Percentiles rank a stretch among this genome's conserved stretches.
These are phyloP conservation scores for Gaillardinia entomophila DNA, from an alignment of 805 yeast genomes.

Conservation along the genomic window DNA sequence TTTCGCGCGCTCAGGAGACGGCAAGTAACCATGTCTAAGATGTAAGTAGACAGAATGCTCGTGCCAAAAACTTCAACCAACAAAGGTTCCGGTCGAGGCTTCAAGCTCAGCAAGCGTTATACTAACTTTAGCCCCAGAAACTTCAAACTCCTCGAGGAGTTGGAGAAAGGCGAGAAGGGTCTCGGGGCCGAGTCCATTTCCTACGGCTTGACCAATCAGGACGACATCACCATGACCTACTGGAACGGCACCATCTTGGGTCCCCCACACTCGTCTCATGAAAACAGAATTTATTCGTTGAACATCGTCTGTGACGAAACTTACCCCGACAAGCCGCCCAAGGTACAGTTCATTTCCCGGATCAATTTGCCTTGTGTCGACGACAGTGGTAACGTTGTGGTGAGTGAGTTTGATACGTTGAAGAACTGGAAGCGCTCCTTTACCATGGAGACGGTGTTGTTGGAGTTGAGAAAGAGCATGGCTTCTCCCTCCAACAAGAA, in stretches of 20 bases:
- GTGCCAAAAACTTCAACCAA: background rate
- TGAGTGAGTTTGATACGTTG: constrained; percentile 55
- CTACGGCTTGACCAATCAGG: constrained; percentile 84
- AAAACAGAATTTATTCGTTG: constrained; percentile 86
- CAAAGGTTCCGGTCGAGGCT: background rate
- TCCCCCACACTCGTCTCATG: constrained; percentile 87
- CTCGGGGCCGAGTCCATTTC: constrained; percentile 95
- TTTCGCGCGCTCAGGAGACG: background rate
- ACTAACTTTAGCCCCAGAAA: constrained; percentile 68
- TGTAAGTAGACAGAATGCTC: constrained; percentile 28
- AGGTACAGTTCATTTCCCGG: constrained; percentile 72
- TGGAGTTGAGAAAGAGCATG: constrained; percentile 84
- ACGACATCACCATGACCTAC: constrained; percentile 86
- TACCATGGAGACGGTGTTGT: constrained; percentile 87
- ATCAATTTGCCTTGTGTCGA: constrained; percentile 93
- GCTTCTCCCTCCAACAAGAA: constrained; percentile 77
- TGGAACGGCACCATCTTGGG: constrained; percentile 99
- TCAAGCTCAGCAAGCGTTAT: background rate
- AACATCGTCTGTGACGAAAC: constrained; percentile 73
- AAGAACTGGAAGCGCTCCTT: constrained; percentile 84
- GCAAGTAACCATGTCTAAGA: constrained; percentile 36
- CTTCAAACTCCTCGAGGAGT: constrained; percentile 89
- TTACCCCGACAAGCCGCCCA: constrained; percentile 89
- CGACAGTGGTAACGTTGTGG: constrained; percentile 45
- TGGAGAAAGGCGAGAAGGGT: constrained; percentile 98